These are phyloP conservation scores for Musa schizocarpa DNA, from an alignment of 176 grass and related monocot species.

Conservation along the genomic window DNA sequence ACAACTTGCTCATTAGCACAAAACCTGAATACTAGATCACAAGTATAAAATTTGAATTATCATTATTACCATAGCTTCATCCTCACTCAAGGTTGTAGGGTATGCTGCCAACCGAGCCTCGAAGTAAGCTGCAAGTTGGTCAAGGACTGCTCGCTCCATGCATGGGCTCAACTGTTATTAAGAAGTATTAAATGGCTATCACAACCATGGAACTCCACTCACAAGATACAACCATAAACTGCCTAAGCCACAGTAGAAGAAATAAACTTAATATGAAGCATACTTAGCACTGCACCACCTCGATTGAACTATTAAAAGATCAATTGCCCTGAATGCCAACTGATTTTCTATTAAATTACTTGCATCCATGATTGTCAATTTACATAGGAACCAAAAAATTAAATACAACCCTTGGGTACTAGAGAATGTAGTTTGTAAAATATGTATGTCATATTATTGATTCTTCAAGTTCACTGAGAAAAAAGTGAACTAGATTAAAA, in stretches of 20 bases:
- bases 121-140: slow-evolving; percentile 85
- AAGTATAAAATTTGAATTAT: slow-evolving; percentile 10
- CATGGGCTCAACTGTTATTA: slow-evolving; percentile 67
- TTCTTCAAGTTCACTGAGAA: no score
- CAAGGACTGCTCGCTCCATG: slow-evolving; percentile 85
- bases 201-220: not conserved
- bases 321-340: no score
- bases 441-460: no score
- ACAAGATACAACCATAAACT: not conserved
- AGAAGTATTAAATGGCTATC: slow-evolving; percentile 6
- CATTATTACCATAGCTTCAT: slow-evolving; percentile 84
- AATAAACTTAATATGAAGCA: not conserved
- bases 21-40: slow-evolving; percentile 13
- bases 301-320: not conserved
- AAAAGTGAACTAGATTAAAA: no score
- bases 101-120: slow-evolving; percentile 78
- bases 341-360: no score
- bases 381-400: no score
- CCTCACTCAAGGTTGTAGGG: slow-evolving; percentile 66
- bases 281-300: not conserved
- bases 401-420: no score
- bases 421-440: no score
- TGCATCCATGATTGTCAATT: no score
- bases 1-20: slow-evolving; percentile 12
- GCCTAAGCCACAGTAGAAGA: not conserved